Percentiles rank a stretch among this genome's conserved stretches.
phyloP scores from a whole-genome alignment of 768 basidiomycete genomes.

The Leccinum variicolor region DNA sequence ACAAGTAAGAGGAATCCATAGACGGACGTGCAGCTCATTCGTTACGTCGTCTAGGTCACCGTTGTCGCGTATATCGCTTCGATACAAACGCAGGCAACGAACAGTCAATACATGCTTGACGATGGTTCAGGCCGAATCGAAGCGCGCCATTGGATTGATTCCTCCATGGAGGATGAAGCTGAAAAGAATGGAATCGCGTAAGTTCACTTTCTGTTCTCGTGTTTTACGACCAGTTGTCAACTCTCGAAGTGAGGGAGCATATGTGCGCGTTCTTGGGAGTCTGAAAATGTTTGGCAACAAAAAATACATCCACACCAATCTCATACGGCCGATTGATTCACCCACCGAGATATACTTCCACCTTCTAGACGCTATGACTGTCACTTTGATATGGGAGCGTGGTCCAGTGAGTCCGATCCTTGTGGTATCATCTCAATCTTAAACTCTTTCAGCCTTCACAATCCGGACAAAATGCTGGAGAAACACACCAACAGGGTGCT shows the following conservation, averaged over 20 bases:
- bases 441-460: slow-evolving; percentile 29
- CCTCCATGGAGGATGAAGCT: slow-evolving; percentile 52
- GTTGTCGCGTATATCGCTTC: slow-evolving; percentile 72
- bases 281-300: slow-evolving; percentile 82
- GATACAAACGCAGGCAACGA: slow-evolving; percentile 71
- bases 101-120: slow-evolving; percentile 74
- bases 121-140: slow-evolving; percentile 84
- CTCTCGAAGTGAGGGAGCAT: slow-evolving; percentile 59
- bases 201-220: slow-evolving; percentile 15
- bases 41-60: slow-evolving; percentile 48
- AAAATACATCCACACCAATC: slow-evolving; percentile 75
- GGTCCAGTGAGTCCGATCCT: slow-evolving; percentile 52
- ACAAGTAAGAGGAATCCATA: slow-evolving; percentile 47
- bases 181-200: slow-evolving; percentile 47
- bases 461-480: slow-evolving; percentile 25
- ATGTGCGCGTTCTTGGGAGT: slow-evolving; percentile 76
- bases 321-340: slow-evolving; percentile 67
- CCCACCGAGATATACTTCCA: slow-evolving; percentile 82
- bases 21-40: slow-evolving; percentile 1
- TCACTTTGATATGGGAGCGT: slow-evolving; percentile 61
- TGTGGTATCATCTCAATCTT: not conserved
- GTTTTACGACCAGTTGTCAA: not conserved
- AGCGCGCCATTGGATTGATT: slow-evolving; percentile 81
- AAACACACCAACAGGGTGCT: slow-evolving; percentile 7
- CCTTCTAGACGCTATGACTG: slow-evolving; percentile 67